Evolutionary conservation across 2,329 filamentous ascomycete species (phyloP).

Genomic region (Ophiobolus disseminans): DNA sequence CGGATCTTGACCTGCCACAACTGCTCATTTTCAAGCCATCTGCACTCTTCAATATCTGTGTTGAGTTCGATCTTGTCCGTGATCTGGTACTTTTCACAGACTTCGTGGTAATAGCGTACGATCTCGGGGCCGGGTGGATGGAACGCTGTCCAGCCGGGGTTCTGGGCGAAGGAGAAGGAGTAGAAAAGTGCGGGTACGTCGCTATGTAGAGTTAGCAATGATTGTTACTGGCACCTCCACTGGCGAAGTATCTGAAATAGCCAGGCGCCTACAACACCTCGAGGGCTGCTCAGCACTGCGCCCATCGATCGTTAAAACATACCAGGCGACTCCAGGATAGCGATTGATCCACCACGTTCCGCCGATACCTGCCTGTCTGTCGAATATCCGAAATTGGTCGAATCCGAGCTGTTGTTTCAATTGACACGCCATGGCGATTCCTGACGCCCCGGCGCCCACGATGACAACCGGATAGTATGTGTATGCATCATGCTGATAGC

Average conservation of each 20-base stretch:
- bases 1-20: constrained; percentile 63
- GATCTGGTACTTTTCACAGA: constrained; percentile 61
- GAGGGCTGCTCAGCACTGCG: background rate
- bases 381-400: constrained; percentile 67
- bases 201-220: constrained; percentile 24
- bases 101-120: constrained; percentile 59
- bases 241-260: background rate
- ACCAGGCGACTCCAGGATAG: constrained; percentile 58
- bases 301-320: constrained; percentile 9
- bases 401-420: constrained; percentile 65
- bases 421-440: constrained; percentile 66
- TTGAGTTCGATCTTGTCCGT: constrained; percentile 66
- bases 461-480: constrained; percentile 60
- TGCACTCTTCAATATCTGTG: constrained; percentile 61
- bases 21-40: constrained; percentile 61
- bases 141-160: constrained; percentile 59
- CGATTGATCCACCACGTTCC: constrained; percentile 71
- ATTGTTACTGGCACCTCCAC: background rate
- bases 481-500: constrained; percentile 49
- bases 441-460: constrained; percentile 68
- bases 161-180: constrained; percentile 63
- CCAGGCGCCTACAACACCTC: background rate
- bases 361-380: constrained; percentile 63
- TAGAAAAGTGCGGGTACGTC: constrained; percentile 63
- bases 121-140: constrained; percentile 60